Percentiles rank a stretch among this genome's conserved stretches.
Conservation (phyloP, 1,139 yeast genomes). For the Eremothecium sinecaudum region DNA sequence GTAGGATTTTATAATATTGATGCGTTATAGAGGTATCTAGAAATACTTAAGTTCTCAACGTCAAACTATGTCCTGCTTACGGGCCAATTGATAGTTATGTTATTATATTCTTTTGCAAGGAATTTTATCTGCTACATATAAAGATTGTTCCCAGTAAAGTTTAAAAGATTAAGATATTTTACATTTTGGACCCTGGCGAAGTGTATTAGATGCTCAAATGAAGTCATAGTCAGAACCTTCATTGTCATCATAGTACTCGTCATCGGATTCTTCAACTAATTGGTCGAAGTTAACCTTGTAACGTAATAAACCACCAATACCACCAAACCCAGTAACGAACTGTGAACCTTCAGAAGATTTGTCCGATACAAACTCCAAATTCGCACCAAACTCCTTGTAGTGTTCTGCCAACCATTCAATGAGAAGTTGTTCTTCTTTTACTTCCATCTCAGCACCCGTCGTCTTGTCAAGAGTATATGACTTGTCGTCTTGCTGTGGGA, state of each 20-base stretch:
- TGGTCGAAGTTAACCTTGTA: constrained; percentile 96
- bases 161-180: too few relatives aligned
- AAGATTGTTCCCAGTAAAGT: too few relatives aligned
- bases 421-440: constrained; percentile 69
- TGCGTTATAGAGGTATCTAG: too few relatives aligned
- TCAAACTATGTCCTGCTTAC: too few relatives aligned
- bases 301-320: constrained; percentile 92
- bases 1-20: too few relatives aligned
- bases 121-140: too few relatives aligned
- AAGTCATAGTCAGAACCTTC: constrained; percentile 42
- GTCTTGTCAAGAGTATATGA: constrained; percentile 70
- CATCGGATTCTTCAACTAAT: constrained; percentile 80
- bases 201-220: too few relatives aligned
- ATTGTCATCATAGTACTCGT: constrained; percentile 76
- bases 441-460: constrained; percentile 85
- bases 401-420: constrained; percentile 98
- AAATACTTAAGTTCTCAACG: neutral
- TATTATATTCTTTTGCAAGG: too few relatives aligned
- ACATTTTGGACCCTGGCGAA: too few relatives aligned
- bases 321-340: constrained; percentile 96
- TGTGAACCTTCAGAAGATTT: constrained; percentile 97
- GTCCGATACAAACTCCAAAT: constrained; percentile 91
- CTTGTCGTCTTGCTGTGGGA: constrained; percentile 65
- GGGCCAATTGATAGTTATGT: too few relatives aligned
- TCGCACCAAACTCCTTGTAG: constrained; percentile 89